Evolutionary conservation across 768 basidiomycete genomes (phyloP).

Genomic region (Rhodotorula diobovata): DNA sequence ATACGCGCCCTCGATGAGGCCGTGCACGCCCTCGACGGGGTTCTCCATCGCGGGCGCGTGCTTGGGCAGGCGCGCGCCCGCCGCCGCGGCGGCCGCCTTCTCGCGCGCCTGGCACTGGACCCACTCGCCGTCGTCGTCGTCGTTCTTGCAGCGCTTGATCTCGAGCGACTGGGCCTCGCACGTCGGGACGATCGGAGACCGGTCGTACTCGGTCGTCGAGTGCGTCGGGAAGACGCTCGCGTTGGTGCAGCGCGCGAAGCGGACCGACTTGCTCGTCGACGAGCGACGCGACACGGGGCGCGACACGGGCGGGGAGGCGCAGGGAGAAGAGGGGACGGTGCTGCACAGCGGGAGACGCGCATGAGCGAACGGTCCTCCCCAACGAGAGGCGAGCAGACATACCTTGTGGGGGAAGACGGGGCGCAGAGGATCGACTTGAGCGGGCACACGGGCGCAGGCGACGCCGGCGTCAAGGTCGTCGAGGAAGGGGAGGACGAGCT

Average conservation of each 20-base stretch:
- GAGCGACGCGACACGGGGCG: constrained; percentile 40
- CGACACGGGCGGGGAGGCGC: constrained; percentile 19
- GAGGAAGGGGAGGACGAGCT: not conserved
- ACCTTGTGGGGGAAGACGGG: constrained; percentile 16
- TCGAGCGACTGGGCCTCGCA: constrained; percentile 31
- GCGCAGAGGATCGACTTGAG: constrained; percentile 33
- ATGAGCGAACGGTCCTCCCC: not conserved
- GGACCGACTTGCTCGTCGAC: constrained; percentile 38
- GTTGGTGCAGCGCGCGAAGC: constrained; percentile 40
- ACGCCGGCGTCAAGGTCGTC: not conserved
- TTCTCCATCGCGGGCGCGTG: constrained; percentile 30
- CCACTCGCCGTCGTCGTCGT: constrained; percentile 36
- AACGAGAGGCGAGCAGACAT: not conserved
- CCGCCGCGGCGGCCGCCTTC: not conserved
- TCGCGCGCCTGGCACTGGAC: constrained; percentile 37
- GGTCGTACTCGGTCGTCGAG: constrained; percentile 40
- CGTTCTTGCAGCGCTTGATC: constrained; percentile 28
- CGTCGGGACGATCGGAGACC: constrained; percentile 39
- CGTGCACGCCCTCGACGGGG: constrained; percentile 38
- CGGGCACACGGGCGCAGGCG: constrained; percentile 1
- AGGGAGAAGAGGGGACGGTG: constrained; percentile 13
- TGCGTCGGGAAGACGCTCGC: constrained; percentile 38
- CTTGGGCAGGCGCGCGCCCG: constrained; percentile 3
- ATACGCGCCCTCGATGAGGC: constrained; percentile 35
- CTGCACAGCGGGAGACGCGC: not conserved